A percentile compares a stretch with the other conserved stretches of the same genome.
Evolutionary conservation across 1,284 basidiomycete genomes (phyloP).

Genomic region (Schizophyllum commune): DNA sequence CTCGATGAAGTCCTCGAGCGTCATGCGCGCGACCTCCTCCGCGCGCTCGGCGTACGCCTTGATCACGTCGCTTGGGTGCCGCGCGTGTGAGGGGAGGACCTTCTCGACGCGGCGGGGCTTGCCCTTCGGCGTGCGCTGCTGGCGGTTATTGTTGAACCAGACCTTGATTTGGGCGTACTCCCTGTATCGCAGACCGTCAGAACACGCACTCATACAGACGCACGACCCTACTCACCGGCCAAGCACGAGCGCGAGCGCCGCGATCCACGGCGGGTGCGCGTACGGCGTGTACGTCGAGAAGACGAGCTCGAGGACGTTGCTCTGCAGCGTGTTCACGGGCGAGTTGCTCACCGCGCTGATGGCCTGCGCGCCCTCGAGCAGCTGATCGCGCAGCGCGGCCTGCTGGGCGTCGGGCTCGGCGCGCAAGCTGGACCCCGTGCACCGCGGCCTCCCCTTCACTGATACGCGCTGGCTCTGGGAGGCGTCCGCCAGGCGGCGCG

Average conservation of each 20-base stretch:
- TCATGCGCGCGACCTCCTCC: neutral
- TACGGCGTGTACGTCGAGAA: neutral
- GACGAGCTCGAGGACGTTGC: neutral
- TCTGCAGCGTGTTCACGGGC: neutral
- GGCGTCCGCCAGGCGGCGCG: neutral
- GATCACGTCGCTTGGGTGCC: neutral
- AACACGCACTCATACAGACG: neutral
- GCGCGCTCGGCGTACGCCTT: neutral
- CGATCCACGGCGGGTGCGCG: neutral
- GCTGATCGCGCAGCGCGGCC: neutral
- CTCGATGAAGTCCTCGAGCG: neutral
- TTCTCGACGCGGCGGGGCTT: neutral
- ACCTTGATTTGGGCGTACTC: neutral
- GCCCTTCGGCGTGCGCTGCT: neutral
- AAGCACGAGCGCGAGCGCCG: neutral
- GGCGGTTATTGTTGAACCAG: neutral
- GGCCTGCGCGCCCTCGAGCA: neutral
- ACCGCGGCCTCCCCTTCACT: neutral
- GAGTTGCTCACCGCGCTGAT: neutral
- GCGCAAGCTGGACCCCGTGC: neutral
- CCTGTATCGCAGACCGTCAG: neutral
- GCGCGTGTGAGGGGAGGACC: neutral
- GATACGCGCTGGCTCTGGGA: neutral
- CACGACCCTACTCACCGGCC: neutral
- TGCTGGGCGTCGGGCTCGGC: neutral